Evolutionary conservation across 2,329 filamentous ascomycete species (phyloP).

Genomic region (Pseudohalonectria lignicola): DNA sequence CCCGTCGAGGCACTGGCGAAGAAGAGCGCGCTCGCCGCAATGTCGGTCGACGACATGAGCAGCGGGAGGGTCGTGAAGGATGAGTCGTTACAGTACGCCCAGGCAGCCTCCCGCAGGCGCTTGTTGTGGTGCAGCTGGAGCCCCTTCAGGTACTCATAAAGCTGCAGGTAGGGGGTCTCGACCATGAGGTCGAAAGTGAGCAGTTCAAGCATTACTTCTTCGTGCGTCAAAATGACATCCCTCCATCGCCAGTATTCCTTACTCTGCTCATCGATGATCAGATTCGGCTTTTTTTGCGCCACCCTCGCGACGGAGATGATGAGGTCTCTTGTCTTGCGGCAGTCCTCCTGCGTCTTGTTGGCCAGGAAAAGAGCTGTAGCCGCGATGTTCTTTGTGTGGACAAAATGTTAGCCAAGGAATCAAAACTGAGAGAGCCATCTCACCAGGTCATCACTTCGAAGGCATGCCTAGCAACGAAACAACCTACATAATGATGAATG

Average conservation of each 20-base stretch:
- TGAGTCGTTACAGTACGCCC: slow-evolving; percentile 90
- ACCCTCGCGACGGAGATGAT: slow-evolving; percentile 90
- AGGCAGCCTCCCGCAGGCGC: slow-evolving; percentile 25
- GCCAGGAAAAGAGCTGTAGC: slow-evolving; percentile 88
- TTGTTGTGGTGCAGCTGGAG: slow-evolving; percentile 9
- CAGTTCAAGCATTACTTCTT: slow-evolving; percentile 83
- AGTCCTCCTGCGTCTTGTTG: slow-evolving; percentile 96
- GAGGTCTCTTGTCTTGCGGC: slow-evolving; percentile 87
- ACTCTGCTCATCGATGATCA: slow-evolving; percentile 89
- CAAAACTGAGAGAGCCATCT: too few relatives aligned
- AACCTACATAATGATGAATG: slow-evolving; percentile 80
- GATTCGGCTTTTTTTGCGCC: slow-evolving; percentile 84
- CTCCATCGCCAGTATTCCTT: slow-evolving; percentile 99
- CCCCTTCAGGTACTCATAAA: slow-evolving; percentile 61
- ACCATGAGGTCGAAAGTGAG: slow-evolving; percentile 91
- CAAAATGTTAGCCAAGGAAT: too few relatives aligned
- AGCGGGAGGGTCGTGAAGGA: slow-evolving; percentile 77
- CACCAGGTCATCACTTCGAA: not conserved
- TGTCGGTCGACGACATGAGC: slow-evolving; percentile 65
- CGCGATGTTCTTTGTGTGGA: slow-evolving; percentile 60
- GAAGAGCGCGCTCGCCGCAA: slow-evolving; percentile 79
- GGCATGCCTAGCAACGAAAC: too few relatives aligned
- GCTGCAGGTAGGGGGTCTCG: slow-evolving; percentile 74
- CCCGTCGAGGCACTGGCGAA: slow-evolving; percentile 69
- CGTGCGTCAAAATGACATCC: slow-evolving; percentile 83